Evolutionary conservation across 495 filamentous ascomycete species (phyloP).

Genomic region (Evernia prunastri): DNA sequence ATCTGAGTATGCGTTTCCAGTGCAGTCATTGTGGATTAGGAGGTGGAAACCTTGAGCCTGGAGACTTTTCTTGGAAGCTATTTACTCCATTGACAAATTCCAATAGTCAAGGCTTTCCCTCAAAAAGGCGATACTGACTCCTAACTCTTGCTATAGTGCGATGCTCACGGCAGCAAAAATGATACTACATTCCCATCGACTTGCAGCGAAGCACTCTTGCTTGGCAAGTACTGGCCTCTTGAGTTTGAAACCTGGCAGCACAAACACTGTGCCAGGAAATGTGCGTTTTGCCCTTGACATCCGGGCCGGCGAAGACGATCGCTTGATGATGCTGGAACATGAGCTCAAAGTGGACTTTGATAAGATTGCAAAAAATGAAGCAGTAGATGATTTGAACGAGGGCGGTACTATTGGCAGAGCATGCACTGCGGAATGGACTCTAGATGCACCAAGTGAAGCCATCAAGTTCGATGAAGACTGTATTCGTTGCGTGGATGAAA

Average conservation of each 20-base stretch:
- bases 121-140: slow-evolving; percentile 24
- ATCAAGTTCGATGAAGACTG: slow-evolving; percentile 65
- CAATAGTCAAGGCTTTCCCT: not conserved
- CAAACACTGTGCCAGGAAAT: slow-evolving; percentile 67
- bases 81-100: not conserved
- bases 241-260: slow-evolving; percentile 57
- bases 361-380: slow-evolving; percentile 49
- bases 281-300: slow-evolving; percentile 70
- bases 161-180: slow-evolving; percentile 61
- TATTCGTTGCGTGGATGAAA: slow-evolving; percentile 56
- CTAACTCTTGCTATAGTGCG: slow-evolving; percentile 23
- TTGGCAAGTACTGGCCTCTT: slow-evolving; percentile 69
- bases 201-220: slow-evolving; percentile 49
- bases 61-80: not conserved
- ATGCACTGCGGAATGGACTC: slow-evolving; percentile 51
- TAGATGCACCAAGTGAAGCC: slow-evolving; percentile 59
- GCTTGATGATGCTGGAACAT: slow-evolving; percentile 51
- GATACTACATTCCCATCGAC: slow-evolving; percentile 58
- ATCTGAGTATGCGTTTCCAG: slow-evolving; percentile 24
- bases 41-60: not conserved
- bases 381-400: slow-evolving; percentile 35
- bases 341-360: slow-evolving; percentile 50
- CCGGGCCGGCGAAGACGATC: slow-evolving; percentile 53
- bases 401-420: slow-evolving; percentile 43
- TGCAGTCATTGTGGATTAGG: too few species aligned